Evolutionary conservation across 2,329 filamentous ascomycete genomes (phyloP).

Genomic region (Sporothrix protearum): DNA sequence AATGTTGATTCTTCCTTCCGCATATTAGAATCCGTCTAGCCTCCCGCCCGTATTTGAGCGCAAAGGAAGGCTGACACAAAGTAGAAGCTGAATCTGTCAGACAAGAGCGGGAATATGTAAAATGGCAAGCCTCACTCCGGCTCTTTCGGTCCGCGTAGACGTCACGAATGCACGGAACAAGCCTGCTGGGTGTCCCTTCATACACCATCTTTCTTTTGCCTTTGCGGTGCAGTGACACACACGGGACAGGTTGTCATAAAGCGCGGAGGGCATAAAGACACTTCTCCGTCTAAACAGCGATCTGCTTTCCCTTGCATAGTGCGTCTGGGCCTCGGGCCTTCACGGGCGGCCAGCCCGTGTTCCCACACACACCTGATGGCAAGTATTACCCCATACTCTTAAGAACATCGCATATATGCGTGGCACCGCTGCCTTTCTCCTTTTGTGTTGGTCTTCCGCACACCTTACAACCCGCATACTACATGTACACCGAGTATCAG

Average conservation of each 20-base stretch:
- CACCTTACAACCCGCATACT: constrained; percentile 11
- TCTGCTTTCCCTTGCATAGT: neutral
- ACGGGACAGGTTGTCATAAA: neutral
- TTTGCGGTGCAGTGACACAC: neutral
- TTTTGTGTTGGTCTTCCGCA: neutral
- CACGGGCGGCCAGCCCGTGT: neutral
- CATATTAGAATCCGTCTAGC: neutral
- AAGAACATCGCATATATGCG: neutral
- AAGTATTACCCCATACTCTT: neutral
- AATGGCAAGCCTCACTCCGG: neutral
- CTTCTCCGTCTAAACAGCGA: neutral
- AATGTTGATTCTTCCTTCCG: neutral
- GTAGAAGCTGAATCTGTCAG: neutral
- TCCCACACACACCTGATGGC: neutral
- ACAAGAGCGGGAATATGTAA: neutral
- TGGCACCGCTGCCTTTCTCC: neutral
- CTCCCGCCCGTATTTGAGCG: neutral
- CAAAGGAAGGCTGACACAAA: neutral
- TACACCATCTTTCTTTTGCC: neutral
- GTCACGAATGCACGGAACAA: constrained; percentile 2
- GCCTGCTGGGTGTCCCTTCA: neutral
- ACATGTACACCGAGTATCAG: constrained; percentile 17
- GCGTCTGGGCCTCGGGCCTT: constrained; percentile 9
- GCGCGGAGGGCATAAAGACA: neutral
- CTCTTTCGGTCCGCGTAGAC: constrained; percentile 16